phyloP scores from a whole-genome alignment of 768 basidiomycete species.

The Leccinellum rugosiceps region DNA sequence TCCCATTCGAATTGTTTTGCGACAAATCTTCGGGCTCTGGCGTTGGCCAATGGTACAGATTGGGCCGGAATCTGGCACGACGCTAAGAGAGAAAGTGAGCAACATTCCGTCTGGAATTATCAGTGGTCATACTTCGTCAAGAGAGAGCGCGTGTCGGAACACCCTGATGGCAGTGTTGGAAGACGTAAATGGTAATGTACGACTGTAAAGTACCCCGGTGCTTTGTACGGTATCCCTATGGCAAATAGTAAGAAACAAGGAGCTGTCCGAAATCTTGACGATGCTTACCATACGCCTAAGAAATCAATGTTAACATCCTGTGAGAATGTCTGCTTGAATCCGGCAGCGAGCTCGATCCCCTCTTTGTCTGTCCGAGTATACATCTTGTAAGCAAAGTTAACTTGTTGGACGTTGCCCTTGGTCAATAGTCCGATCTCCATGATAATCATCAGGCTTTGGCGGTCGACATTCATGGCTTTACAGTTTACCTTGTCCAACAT shows the following conservation, averaged over 20 bases:
- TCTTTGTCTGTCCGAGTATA: slow-evolving; percentile 52
- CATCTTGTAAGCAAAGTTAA: slow-evolving; percentile 72
- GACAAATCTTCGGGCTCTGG: not conserved
- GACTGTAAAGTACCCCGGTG: slow-evolving; percentile 61
- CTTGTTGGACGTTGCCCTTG: slow-evolving; percentile 62
- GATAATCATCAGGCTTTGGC: not conserved
- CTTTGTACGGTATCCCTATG: slow-evolving; percentile 76
- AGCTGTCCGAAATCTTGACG: not conserved
- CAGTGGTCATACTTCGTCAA: slow-evolving; percentile 59
- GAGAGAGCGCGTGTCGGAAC: slow-evolving; percentile 74
- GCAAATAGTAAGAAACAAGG: slow-evolving; percentile 1
- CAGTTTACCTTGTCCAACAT: slow-evolving; percentile 60
- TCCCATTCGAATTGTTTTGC: not conserved
- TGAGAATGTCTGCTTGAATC: slow-evolving; percentile 74
- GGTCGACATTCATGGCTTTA: not conserved
- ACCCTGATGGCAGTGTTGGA: slow-evolving; percentile 60
- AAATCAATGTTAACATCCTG: slow-evolving; percentile 70
- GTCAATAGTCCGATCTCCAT: slow-evolving; percentile 67
- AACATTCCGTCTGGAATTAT: not conserved
- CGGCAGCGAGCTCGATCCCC: slow-evolving; percentile 47
- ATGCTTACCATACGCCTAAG: slow-evolving; percentile 68
- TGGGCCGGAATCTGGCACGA: slow-evolving; percentile 64
- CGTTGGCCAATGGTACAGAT: slow-evolving; percentile 49
- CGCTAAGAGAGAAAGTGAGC: slow-evolving; percentile 39
- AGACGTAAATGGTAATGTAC: slow-evolving; percentile 64